phyloP scores from a whole-genome alignment of 2,329 filamentous ascomycete genomes.

The Periconia digitata region DNA sequence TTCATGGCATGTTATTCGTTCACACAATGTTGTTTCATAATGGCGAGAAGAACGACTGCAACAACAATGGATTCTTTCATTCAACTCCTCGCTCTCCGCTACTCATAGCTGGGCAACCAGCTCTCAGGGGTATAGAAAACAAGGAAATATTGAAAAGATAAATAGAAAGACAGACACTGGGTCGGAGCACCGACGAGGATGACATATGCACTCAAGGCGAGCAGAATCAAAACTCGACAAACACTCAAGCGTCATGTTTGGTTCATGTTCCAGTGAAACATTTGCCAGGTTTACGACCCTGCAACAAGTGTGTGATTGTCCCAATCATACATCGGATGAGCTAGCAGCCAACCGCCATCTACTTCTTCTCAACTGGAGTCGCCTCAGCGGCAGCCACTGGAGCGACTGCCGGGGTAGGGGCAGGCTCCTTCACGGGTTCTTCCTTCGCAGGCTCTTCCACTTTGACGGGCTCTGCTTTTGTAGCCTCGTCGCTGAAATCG shows the following conservation, averaged over 20 bases:
- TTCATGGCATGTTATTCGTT: no score
- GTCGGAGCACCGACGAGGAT: no score
- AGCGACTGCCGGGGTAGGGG: slow-evolving; percentile 3
- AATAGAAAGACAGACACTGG: not conserved
- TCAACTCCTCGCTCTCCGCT: not conserved
- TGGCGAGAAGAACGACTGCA: no score
- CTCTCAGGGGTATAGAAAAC: slow-evolving; percentile 1
- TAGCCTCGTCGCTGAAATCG: slow-evolving; percentile 25
- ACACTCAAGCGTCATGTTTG: no score
- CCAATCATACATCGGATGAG: no score
- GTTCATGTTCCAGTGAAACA: no score
- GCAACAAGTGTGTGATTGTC: no score
- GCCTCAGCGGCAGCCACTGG: slow-evolving; percentile 12
- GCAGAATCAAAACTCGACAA: no score
- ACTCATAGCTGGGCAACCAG: not conserved
- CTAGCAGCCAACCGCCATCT: not conserved
- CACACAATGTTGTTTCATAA: no score
- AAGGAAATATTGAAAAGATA: not conserved
- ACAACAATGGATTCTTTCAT: not conserved
- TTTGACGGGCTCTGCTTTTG: slow-evolving; percentile 15
- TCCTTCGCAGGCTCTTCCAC: slow-evolving; percentile 14
- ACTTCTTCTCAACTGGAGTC: slow-evolving; percentile 21
- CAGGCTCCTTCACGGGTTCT: slow-evolving; percentile 13
- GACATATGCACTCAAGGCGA: no score
- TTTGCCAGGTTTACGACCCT: no score